Evolutionary conservation across 768 basidiomycete genomes (phyloP), one percentile per base, ranked within the genome.

Genomic region (Terana coerulea): DNA sequence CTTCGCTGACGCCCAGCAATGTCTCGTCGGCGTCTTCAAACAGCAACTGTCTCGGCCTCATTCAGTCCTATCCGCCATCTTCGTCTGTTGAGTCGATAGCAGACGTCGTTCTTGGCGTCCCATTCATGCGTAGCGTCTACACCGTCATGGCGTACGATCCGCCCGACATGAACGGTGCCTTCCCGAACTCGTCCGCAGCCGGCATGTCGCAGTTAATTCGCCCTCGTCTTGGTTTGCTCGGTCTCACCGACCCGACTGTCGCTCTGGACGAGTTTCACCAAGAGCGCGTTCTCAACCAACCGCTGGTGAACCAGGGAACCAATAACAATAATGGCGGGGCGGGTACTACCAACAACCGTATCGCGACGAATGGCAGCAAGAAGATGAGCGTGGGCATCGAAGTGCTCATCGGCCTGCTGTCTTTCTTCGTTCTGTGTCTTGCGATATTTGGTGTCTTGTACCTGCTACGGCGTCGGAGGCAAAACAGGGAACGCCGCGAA

Each of bases 21-120:
- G 47, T 36, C 35, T 49, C 47, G 15, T 70, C 75, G 49, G 72
- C 77, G 22, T 60, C 64, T 9, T 68, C 78, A 5, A 64, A 70
- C 5, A 64, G 58, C 57, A 46, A 33, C 30, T 91, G 88, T 68
- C 67, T 77, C 1, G 88, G 88, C 15, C 67, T 87, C 40, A 86
- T 91, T 56, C 88, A 90, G 60, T 76, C 73, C 14, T 75, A 78
- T 9, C 57, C 67, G 12, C 73, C 87, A 39, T 58, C 66, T 10
- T 61, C 59, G 2, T 57, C 72, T 0, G 51, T 57, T 14, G 65
- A 70, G 3, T 58, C 54, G 12, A 68, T 80, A 15, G 82, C 78
- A 0, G 88, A 91, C 64, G 83, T 91, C 69, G 73, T 91, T 51
- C 80, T 91, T 33, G 89, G 88, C 34, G 84, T 88, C 0, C 82